A percentile compares a stretch with the other conserved stretches of the same genome.
These are phyloP conservation scores for Pholiota molesta DNA, from an alignment of 768 basidiomycete species.

Conservation along the genomic window DNA sequence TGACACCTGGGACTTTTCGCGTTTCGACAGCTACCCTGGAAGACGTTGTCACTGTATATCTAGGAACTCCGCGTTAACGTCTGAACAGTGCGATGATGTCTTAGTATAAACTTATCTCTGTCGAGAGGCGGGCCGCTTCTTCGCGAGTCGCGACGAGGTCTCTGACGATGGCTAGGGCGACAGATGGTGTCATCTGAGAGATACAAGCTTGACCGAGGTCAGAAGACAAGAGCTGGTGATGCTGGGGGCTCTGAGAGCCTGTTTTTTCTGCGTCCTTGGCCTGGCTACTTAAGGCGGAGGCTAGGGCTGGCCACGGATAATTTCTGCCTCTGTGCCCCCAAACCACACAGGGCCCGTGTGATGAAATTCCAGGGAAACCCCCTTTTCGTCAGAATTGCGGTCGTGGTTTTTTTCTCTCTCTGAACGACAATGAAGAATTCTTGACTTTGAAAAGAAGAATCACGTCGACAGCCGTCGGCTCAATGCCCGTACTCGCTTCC, in stretches of 20 bases:
- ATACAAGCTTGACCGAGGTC: no score
- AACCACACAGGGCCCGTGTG: conserved; percentile 22
- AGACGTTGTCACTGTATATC: no score
- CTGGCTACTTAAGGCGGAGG: conserved; percentile 15
- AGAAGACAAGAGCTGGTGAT: neutral
- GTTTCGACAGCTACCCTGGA: no score
- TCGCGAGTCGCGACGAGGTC: no score
- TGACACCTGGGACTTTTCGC: no score
- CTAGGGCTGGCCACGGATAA: conserved; percentile 1
- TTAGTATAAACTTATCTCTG: no score
- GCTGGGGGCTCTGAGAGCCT: neutral
- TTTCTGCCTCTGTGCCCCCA: conserved; percentile 11
- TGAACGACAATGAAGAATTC: conserved; percentile 14
- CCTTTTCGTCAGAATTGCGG: conserved; percentile 13
- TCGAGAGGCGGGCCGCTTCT: no score
- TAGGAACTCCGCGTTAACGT: no score
- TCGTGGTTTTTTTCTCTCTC: conserved; percentile 23
- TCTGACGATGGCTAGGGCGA: no score
- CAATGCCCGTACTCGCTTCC: conserved; percentile 12
- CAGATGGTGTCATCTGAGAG: no score
- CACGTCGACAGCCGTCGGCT: conserved; percentile 25
- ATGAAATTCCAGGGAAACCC: conserved; percentile 24
- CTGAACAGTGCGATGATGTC: no score
- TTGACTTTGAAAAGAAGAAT: conserved; percentile 11
- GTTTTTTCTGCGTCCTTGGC: neutral